A percentile compares a stretch with the other conserved stretches of the same genome.
These are phyloP conservation scores for Venturia carpophila DNA, from an alignment of 2,329 filamentous ascomycete species.

Conservation along the genomic window DNA sequence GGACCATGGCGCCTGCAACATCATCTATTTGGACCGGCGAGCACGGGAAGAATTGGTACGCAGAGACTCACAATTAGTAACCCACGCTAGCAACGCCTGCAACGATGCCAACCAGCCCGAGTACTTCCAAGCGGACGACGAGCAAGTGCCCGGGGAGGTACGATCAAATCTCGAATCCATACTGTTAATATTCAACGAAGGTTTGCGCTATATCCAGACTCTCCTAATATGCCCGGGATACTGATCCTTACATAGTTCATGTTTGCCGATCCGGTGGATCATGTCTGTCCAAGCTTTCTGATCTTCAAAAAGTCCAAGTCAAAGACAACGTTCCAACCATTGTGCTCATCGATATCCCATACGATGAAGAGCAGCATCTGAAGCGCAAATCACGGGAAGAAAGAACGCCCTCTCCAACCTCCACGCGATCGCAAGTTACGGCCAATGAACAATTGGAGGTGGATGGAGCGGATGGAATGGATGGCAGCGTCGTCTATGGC, in stretches of 20 bases:
- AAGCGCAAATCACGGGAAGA: slow-evolving; percentile 36
- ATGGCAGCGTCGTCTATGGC: slow-evolving; percentile 29
- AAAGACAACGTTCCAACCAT: slow-evolving; percentile 32
- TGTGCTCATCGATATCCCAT: slow-evolving; percentile 37
- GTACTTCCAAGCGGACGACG: slow-evolving; percentile 31
- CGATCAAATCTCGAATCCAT: slow-evolving; percentile 34
- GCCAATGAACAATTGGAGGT: slow-evolving; percentile 30
- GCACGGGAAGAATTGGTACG: slow-evolving; percentile 35
- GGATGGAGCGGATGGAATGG: slow-evolving; percentile 24
- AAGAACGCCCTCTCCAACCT: slow-evolving; percentile 34
- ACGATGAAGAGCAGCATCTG: slow-evolving; percentile 35
- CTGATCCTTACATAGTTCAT: slow-evolving; percentile 27
- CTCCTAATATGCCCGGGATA: slow-evolving; percentile 13
- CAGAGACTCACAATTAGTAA: slow-evolving; percentile 20
- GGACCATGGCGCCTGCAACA: slow-evolving; percentile 39
- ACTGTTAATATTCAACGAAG: slow-evolving; percentile 36
- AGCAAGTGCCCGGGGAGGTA: slow-evolving; percentile 28
- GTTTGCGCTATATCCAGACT: slow-evolving; percentile 25
- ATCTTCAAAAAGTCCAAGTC: slow-evolving; percentile 28
- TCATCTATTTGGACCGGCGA: slow-evolving; percentile 38
- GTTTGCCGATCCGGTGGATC: slow-evolving; percentile 34
- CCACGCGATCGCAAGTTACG: slow-evolving; percentile 24
- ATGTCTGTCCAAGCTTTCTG: slow-evolving; percentile 31
- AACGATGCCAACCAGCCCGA: slow-evolving; percentile 22
- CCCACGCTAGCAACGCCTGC: slow-evolving; percentile 20